These are phyloP conservation scores for Yamadazyma scolyti DNA, from an alignment of 805 yeast genomes.

Conservation along the genomic window DNA sequence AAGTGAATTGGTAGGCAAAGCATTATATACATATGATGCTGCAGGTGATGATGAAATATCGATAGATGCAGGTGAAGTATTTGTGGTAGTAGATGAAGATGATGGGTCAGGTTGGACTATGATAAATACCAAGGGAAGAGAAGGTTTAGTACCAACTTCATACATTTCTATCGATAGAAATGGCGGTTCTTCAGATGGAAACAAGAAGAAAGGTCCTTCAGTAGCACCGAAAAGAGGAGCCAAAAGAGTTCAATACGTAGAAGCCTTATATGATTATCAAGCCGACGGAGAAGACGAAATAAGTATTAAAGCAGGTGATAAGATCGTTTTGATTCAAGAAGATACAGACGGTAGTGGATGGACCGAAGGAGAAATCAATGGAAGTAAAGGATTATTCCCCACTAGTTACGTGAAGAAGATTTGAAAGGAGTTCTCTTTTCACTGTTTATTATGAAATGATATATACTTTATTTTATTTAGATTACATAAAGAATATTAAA, in stretches of 20 bases:
- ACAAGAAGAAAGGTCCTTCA: conserved; percentile 62
- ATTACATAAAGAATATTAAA: conserved; percentile 8
- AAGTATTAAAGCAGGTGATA: conserved; percentile 68
- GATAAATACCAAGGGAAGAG: conserved; percentile 43
- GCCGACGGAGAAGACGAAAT: conserved; percentile 83
- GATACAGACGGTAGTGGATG: conserved; percentile 78
- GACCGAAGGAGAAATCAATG: conserved; percentile 79
- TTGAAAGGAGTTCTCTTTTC: conserved; percentile 17
- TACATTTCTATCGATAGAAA: conserved; percentile 51
- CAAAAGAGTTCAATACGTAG: conserved; percentile 57
- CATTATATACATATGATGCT: conserved; percentile 62
- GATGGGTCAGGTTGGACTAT: conserved; percentile 94
- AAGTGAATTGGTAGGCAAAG: conserved; percentile 38
- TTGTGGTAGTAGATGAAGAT: conserved; percentile 61
- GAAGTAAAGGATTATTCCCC: conserved; percentile 47
- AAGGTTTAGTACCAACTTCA: conserved; percentile 83
- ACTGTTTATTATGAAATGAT: conserved; percentile 12
- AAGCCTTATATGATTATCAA: conserved; percentile 69
- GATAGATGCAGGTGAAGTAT: conserved; percentile 55
- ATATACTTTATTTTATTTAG: conserved; percentile 9
- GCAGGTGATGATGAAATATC: conserved; percentile 73
- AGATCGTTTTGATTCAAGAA: conserved; percentile 56
- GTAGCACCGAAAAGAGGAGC: conserved; percentile 80
- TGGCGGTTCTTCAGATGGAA: not conserved
- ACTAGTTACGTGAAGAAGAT: conserved; percentile 59